Evolutionary conservation across 345 rosid genomes (phyloP).

Genomic region (Linum tenue): DNA sequence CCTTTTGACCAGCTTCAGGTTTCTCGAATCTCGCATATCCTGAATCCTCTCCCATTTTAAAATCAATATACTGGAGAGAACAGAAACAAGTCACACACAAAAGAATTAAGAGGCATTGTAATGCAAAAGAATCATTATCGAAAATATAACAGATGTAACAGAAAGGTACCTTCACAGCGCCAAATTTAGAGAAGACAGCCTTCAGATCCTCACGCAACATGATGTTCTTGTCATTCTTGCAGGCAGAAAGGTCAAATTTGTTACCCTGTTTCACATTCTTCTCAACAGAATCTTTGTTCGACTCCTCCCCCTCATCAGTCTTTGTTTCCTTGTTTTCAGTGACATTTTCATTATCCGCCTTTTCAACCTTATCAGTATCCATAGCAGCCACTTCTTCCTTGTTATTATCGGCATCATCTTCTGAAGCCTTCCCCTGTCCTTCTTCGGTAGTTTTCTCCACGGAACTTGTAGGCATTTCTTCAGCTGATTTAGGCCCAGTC

Average conservation of each 20-base stretch:
- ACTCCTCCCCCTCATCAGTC: conserved; percentile 26
- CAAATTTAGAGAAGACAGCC: conserved; percentile 55
- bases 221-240: conserved; percentile 51
- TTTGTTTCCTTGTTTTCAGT: conserved; percentile 26
- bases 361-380: conserved; percentile 15
- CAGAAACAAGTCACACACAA: neutral
- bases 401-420: neutral
- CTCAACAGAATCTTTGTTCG: conserved; percentile 31
- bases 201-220: conserved; percentile 89
- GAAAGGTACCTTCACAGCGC: conserved; percentile 64
- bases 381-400: conserved; percentile 9
- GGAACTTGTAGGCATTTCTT: neutral
- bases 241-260: conserved; percentile 35
- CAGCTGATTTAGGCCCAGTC: conserved; percentile 21
- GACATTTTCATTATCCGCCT: conserved; percentile 27
- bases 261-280: conserved; percentile 36
- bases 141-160: neutral
- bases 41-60: conserved; percentile 66
- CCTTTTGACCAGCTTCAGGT: conserved; percentile 86
- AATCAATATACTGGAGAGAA: conserved; percentile 64
- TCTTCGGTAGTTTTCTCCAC: conserved; percentile 12
- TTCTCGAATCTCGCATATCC: conserved; percentile 76
- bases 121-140: neutral
- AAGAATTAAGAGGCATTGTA: conserved; percentile 7
- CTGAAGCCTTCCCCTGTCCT: conserved; percentile 16